phyloP scores from a whole-genome alignment of 495 filamentous ascomycete genomes.

The Aspergillus baeticus region DNA sequence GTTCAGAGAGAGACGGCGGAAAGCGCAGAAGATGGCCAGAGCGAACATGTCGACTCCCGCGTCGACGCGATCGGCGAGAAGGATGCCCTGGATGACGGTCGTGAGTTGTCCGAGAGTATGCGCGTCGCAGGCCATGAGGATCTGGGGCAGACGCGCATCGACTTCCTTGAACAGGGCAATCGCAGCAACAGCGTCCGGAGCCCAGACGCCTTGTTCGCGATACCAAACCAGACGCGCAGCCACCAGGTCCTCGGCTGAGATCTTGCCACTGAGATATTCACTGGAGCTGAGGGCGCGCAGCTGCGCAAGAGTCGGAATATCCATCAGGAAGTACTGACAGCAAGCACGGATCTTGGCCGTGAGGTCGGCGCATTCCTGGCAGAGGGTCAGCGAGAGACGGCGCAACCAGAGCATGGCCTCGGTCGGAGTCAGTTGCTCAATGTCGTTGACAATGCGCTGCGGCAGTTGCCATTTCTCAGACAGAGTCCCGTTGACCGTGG shows the following conservation, averaged over 20 bases:
- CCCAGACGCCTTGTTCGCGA: conserved; percentile 15
- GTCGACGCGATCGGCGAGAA: conserved; percentile 9
- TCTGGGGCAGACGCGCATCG: conserved; percentile 4
- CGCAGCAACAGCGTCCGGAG: background rate
- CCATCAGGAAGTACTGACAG: conserved; percentile 15
- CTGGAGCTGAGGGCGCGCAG: conserved; percentile 14
- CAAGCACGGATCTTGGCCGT: conserved; percentile 14
- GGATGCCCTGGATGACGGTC: background rate
- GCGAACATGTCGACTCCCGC: conserved; percentile 11
- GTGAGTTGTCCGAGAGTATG: conserved; percentile 8
- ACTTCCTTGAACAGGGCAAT: conserved; percentile 7
- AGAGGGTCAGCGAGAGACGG: conserved; percentile 8
- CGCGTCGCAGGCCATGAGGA: conserved; percentile 9
- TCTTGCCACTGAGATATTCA: conserved; percentile 10
- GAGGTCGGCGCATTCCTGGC: conserved; percentile 9
- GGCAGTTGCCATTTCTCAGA: conserved; percentile 28
- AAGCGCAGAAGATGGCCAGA: conserved; percentile 14
- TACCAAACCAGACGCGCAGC: conserved; percentile 15
- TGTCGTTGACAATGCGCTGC: conserved; percentile 31
- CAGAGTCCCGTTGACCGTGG: conserved; percentile 16
- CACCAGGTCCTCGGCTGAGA: conserved; percentile 12
- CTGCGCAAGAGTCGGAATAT: conserved; percentile 11
- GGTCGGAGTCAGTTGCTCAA: conserved; percentile 39
- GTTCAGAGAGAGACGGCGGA: conserved; percentile 14
- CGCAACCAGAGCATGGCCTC: conserved; percentile 38